phyloP scores from a whole-genome alignment of 768 basidiomycete genomes.

The Termitomyces sp. region DNA sequence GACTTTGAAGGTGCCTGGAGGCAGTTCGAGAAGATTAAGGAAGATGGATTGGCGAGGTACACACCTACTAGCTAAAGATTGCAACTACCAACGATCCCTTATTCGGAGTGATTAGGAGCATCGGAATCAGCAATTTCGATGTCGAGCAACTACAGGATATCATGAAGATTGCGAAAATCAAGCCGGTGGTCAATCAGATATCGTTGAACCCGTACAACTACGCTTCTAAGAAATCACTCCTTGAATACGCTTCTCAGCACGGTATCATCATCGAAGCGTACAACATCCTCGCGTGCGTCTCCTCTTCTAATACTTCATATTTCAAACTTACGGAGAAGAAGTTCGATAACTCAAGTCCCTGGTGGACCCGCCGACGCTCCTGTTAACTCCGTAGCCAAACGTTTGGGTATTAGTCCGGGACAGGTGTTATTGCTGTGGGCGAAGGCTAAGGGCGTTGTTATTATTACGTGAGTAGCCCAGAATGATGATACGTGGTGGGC shows the following conservation, averaged over 20 bases:
- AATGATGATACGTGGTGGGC: not conserved
- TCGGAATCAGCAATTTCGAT: slow-evolving; percentile 67
- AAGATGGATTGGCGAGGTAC: slow-evolving; percentile 41
- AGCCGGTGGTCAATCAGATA: slow-evolving; percentile 72
- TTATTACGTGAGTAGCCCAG: slow-evolving; percentile 55
- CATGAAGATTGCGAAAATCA: slow-evolving; percentile 46
- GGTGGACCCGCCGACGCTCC: slow-evolving; percentile 65
- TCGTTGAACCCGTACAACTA: slow-evolving; percentile 59
- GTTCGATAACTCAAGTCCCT: slow-evolving; percentile 56
- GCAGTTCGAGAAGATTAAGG: slow-evolving; percentile 52
- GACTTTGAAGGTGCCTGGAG: slow-evolving; percentile 46
- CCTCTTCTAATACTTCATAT: not conserved
- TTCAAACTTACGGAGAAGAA: not conserved
- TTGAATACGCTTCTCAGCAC: slow-evolving; percentile 47
- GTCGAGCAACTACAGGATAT: slow-evolving; percentile 50
- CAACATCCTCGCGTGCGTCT: slow-evolving; percentile 45
- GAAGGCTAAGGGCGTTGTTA: slow-evolving; percentile 58
- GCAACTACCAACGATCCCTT: not conserved
- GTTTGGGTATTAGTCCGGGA: slow-evolving; percentile 52
- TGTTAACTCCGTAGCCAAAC: slow-evolving; percentile 47
- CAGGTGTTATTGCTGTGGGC: slow-evolving; percentile 75
- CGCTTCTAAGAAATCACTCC: slow-evolving; percentile 37
- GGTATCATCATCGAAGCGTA: slow-evolving; percentile 56
- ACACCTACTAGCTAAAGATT: slow-evolving; percentile 5
- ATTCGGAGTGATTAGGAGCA: slow-evolving; percentile 6